These are phyloP conservation scores for Russula abietina DNA, from an alignment of 768 basidiomycete genomes.

Conservation along the genomic window DNA sequence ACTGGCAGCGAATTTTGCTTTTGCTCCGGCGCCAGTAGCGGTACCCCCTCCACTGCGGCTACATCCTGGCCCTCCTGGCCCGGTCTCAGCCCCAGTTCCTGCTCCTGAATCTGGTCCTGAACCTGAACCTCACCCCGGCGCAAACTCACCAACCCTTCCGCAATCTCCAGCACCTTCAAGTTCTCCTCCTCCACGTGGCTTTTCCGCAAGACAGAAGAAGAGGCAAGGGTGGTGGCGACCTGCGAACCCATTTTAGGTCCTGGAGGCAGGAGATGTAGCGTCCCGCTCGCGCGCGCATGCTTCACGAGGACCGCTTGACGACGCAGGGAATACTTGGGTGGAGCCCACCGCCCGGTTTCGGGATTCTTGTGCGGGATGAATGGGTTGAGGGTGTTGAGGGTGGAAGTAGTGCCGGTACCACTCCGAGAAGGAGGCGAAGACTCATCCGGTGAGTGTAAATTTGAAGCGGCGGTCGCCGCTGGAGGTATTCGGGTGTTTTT, in stretches of 20 bases:
- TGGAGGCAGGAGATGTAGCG: conserved; percentile 58
- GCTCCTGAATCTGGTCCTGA: background rate
- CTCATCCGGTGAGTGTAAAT: conserved; percentile 6
- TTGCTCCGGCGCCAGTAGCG: background rate
- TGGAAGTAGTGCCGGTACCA: background rate
- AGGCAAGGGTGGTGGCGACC: too few species aligned
- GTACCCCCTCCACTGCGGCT: background rate
- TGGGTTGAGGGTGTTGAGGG: conserved; percentile 54
- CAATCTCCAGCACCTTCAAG: background rate
- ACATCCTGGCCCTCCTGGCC: background rate
- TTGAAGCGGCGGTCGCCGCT: conserved; percentile 29
- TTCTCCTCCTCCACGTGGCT: background rate
- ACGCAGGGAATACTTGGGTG: conserved; percentile 65
- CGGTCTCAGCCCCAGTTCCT: background rate
- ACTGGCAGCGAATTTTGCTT: background rate
- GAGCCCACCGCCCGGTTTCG: conserved; percentile 58
- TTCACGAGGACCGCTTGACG: conserved; percentile 76
- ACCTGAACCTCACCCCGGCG: background rate
- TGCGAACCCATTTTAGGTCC: conserved; percentile 53
- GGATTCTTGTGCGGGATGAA: conserved; percentile 61
- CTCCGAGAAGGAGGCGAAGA: conserved; percentile 15
- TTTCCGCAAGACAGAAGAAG: background rate
- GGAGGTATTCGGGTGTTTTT: conserved; percentile 31
- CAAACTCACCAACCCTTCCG: background rate
- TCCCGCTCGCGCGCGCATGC: conserved; percentile 50